phyloP scores from a whole-genome alignment of 129 eudicot species.

The Tagetes erecta region DNA sequence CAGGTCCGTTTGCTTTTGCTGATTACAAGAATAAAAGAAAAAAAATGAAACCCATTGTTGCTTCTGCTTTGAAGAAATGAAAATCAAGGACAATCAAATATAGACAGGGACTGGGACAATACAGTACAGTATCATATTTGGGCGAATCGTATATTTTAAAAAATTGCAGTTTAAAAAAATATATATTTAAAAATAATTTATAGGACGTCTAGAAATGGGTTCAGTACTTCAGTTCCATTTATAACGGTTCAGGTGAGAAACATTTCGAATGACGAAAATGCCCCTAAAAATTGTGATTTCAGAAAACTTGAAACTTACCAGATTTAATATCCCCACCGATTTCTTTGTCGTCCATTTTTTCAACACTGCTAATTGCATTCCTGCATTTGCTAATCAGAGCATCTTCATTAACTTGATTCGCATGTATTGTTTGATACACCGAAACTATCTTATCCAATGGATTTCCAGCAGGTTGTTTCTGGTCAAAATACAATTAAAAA shows the following conservation, averaged over 20 bases:
- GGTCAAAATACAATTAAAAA: constrained; percentile 24
- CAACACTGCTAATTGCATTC: constrained; percentile 57
- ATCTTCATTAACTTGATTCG: constrained; percentile 74
- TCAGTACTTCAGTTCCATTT: neutral
- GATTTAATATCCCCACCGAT: constrained; percentile 51
- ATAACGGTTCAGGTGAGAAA: neutral
- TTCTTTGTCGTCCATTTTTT: constrained; percentile 68
- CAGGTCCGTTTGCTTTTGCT: constrained; percentile 49
- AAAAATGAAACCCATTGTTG: neutral
- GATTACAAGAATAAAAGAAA: neutral
- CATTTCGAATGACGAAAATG: too few relatives aligned
- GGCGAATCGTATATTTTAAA: too few relatives aligned
- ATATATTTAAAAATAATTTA: too few relatives aligned
- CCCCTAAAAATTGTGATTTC: too few relatives aligned
- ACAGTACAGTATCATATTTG: too few relatives aligned
- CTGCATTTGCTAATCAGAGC: constrained; percentile 56
- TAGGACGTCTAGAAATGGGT: too few relatives aligned
- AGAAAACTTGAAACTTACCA: constrained; percentile 38
- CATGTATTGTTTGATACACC: constrained; percentile 59
- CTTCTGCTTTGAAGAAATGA: neutral
- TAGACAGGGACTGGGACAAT: too few relatives aligned
- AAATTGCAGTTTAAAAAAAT: too few relatives aligned
- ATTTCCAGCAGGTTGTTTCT: constrained; percentile 66
- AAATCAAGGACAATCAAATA: neutral
- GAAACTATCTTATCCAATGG: constrained; percentile 75